Conservation (phyloP, 2,329 filamentous ascomycete genomes). For the Aspergillus quadrilineatus region DNA sequence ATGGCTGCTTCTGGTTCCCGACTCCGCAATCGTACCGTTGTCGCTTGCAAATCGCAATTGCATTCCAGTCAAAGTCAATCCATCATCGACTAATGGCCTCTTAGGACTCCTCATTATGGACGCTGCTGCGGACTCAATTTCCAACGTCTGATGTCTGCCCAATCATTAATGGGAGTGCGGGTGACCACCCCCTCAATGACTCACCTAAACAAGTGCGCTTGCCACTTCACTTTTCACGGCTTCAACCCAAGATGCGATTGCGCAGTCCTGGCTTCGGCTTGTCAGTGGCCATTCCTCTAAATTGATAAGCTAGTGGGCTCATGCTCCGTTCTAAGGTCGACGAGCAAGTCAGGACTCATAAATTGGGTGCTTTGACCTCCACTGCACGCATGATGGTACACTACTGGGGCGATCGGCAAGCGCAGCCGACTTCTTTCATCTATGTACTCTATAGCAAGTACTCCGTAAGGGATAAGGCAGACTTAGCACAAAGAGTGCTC, state of each 20-base stretch:
- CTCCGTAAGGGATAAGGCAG: background rate
- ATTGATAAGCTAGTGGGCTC: constrained; percentile 15
- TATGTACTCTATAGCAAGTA: background rate
- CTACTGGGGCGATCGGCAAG: constrained; percentile 6
- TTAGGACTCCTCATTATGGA: no score
- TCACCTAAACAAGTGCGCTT: constrained; percentile 3
- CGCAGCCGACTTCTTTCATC: background rate
- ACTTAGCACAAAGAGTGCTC: background rate
- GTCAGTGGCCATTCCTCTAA: constrained; percentile 6
- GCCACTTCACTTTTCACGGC: constrained; percentile 2
- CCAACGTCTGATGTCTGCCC: background rate
- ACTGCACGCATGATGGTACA: background rate
- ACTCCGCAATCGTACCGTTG: background rate
- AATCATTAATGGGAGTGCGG: background rate
- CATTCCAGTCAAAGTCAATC: constrained; percentile 6
- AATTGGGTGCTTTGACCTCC: constrained; percentile 1
- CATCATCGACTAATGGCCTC: background rate
- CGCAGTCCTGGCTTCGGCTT: constrained; percentile 1
- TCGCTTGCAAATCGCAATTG: constrained; percentile 2
- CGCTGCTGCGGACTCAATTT: background rate
- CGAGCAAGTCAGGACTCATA: background rate
- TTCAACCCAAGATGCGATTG: background rate
- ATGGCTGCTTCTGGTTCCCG: background rate
- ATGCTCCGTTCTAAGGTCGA: background rate
- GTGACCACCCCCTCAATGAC: constrained; percentile 1